phyloP scores from a whole-genome alignment of 768 basidiomycete genomes.

The Rickenella mellea region DNA sequence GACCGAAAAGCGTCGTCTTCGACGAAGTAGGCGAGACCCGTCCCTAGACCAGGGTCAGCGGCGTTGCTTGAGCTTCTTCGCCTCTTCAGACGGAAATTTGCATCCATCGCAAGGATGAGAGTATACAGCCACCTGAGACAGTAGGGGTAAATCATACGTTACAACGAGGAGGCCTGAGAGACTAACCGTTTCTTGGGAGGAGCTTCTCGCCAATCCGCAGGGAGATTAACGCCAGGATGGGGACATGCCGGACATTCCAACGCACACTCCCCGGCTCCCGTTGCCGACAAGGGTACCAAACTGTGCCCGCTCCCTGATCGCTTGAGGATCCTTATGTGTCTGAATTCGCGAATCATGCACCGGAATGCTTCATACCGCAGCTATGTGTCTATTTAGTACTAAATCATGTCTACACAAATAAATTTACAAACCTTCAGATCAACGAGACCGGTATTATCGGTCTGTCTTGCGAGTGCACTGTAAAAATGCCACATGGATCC shows the following conservation, averaged over 20 bases:
- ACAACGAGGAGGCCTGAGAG: too few species aligned
- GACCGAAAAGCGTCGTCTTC: conserved; percentile 12
- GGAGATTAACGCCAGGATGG: conserved; percentile 17
- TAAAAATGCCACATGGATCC: background rate
- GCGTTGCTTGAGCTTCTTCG: conserved; percentile 15
- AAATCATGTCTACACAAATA: background rate
- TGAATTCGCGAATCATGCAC: conserved; percentile 9
- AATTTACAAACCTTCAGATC: background rate
- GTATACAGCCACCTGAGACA: conserved; percentile 18
- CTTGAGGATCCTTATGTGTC: conserved; percentile 13
- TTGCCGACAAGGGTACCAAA: conserved; percentile 6
- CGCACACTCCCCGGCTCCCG: conserved; percentile 9
- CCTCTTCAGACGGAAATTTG: conserved; percentile 23
- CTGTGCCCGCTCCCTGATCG: conserved; percentile 14
- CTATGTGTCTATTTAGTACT: conserved; percentile 1
- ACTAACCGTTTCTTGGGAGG: too few species aligned
- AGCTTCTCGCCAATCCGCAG: conserved; percentile 15
- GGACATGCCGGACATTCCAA: conserved; percentile 27
- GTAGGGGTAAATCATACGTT: too few species aligned
- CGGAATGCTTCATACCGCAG: conserved; percentile 7
- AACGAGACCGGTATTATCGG: background rate
- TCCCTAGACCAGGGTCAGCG: conserved; percentile 18
- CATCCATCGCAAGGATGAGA: conserved; percentile 19
- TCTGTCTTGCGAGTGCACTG: background rate
- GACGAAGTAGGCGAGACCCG: conserved; percentile 19